Evolutionary conservation across 768 basidiomycete genomes (phyloP).

Genomic region (Trametes maxima): DNA sequence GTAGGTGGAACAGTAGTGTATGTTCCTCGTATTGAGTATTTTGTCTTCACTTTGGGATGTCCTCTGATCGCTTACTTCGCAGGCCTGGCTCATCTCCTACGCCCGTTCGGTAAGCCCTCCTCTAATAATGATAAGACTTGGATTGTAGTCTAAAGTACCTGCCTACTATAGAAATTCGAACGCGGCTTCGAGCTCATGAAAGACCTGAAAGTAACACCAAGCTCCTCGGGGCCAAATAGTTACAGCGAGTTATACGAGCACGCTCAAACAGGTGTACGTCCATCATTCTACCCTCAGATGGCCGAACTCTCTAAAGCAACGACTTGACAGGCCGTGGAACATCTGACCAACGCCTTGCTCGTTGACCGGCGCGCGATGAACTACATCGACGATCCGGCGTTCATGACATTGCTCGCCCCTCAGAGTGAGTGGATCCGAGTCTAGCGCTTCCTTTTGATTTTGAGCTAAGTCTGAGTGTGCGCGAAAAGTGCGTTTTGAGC

Average conservation of each 20-base stretch:
- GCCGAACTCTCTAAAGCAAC: conserved; percentile 11
- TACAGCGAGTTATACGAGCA: too few species aligned
- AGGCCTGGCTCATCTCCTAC: conserved; percentile 23
- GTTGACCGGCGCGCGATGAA: not conserved
- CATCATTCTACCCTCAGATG: conserved; percentile 12
- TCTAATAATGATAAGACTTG: not conserved
- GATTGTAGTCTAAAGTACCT: not conserved
- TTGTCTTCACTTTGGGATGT: not conserved
- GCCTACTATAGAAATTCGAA: conserved; percentile 32
- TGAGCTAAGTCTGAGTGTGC: too few species aligned
- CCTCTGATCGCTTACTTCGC: too few species aligned
- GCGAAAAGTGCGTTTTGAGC: too few species aligned
- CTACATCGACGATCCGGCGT: not conserved
- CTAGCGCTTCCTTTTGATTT: too few species aligned
- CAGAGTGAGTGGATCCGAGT: too few species aligned
- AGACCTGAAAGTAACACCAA: too few species aligned
- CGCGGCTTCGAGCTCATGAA: too few species aligned
- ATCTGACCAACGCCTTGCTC: not conserved
- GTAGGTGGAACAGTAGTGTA: not conserved
- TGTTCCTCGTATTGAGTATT: not conserved
- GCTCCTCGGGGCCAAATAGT: too few species aligned
- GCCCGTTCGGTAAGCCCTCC: conserved; percentile 26
- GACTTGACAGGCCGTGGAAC: not conserved
- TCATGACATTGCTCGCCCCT: not conserved
- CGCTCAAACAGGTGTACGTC: too few species aligned